Base-by-base conservation (phyloP, 31 red algal genomes). In the Asparagopsis taxiformis region DNA sequence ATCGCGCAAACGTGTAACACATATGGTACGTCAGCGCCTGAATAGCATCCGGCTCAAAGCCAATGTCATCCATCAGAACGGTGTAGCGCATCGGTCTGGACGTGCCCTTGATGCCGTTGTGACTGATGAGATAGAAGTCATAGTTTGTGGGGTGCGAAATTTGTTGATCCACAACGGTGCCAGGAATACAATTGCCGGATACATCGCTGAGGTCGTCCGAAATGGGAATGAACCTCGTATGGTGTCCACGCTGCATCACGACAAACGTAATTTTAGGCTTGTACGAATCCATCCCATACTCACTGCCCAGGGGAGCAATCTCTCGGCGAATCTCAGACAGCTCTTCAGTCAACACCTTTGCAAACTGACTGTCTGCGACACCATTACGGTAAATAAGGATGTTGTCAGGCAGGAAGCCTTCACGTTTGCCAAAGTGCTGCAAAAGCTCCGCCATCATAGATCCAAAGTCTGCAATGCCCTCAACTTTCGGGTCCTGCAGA, bases 351-450 rank as follows among this genome's bases (percentile, higher is more conserved):
- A 91, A 29, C 1, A 91, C 78, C 22, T 67, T 75, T 20, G 62
- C 61, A 65, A 91, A 83, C 31, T 83, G 77, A 3, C 77, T 70
- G 36, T 91, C 75, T 11, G 77, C 61, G 10, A 91, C 77, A 55
- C 87, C 87, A 70, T 91, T 82, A 24, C 87, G 70, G 72, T 82
- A 91, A 26, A 91, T 82, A 3, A 91, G 62, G 39, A 91, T 68
- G 54, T 68, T 76, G 7, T 91, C 77, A 15, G 87, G 87, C 29
- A 82, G 55, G 57, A 83, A 83, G 15, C 59, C 61, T 61, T 75
- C 63, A 25, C 44, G 55, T 9, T 49, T 7, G 3, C 43, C 44
- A 50, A 84, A 91, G 22, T 44, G 41, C 3, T 25, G 36, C 6
- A 91, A 21, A 7, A 91, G 49, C 11, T 73, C 70, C 2, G 10